phyloP scores from a whole-genome alignment of 2,329 filamentous ascomycete species.

The Penicillium hesseltinei region DNA sequence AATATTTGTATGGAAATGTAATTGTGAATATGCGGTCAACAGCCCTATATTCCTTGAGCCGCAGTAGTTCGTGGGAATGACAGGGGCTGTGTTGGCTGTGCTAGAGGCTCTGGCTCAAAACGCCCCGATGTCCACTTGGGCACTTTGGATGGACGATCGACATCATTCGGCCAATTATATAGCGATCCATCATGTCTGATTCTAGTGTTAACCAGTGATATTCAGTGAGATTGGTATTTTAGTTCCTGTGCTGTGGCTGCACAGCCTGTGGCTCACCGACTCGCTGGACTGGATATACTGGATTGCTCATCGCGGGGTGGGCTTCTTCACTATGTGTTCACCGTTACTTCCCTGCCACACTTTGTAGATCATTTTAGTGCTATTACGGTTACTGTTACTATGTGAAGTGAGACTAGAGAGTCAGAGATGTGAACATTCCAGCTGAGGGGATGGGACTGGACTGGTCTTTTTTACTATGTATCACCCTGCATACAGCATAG shows the following conservation, averaged over 20 bases:
- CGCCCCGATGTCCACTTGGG: not conserved
- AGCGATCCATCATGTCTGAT: not conserved
- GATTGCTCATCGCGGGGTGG: not conserved
- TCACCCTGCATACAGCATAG: not conserved
- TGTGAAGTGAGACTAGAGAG: not conserved
- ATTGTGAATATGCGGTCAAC: not conserved
- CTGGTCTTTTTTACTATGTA: not conserved
- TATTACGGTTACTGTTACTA: not conserved
- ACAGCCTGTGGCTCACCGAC: slow-evolving; percentile 6
- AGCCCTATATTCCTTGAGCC: not conserved
- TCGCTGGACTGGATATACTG: not conserved
- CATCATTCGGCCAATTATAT: not conserved
- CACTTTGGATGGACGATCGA: not conserved
- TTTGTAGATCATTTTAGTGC: not conserved
- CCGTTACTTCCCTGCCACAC: not conserved
- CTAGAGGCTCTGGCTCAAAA: not conserved
- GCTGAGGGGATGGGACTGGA: not conserved
- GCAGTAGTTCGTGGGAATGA: not conserved
- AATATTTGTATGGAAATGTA: not conserved
- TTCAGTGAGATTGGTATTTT: not conserved
- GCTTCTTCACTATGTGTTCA: not conserved
- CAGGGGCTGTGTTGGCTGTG: not conserved
- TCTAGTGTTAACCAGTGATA: not conserved
- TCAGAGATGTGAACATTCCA: not conserved
- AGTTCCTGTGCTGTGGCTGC: not conserved